Evolutionary conservation across 2,329 filamentous ascomycete species (phyloP).

Genomic region (Fusarium tjaetaba): DNA sequence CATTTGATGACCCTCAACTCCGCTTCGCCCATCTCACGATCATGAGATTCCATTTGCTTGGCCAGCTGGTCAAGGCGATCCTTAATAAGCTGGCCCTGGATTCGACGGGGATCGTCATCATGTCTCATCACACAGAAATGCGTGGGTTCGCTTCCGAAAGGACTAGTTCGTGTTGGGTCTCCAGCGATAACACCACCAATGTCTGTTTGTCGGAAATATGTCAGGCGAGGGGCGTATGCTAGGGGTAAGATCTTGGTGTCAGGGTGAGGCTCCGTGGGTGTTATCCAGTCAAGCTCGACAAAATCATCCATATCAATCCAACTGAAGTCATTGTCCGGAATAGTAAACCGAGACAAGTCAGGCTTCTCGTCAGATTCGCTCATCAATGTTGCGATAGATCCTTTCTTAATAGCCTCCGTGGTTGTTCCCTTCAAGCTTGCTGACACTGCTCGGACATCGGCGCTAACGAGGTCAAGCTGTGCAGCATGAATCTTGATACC

Average conservation of each 20-base stretch:
- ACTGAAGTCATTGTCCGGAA: conserved; percentile 92
- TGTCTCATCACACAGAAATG: conserved; percentile 96
- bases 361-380: conserved; percentile 67
- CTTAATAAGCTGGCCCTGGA: conserved; percentile 87
- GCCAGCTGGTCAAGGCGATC: conserved; percentile 82
- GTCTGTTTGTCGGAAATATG: conserved; percentile 97
- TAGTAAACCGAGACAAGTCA: conserved; percentile 89
- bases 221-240: conserved; percentile 92
- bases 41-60: conserved; percentile 80
- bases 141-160: conserved; percentile 92
- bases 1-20: conserved; percentile 72
- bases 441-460: conserved; percentile 92
- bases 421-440: conserved; percentile 87
- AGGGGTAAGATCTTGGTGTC: conserved; percentile 94
- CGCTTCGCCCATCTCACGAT: conserved; percentile 76
- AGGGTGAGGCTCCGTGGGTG: conserved; percentile 88
- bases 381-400: conserved; percentile 61
- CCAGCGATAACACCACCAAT: conserved; percentile 82
- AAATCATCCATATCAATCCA: conserved; percentile 99
- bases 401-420: conserved; percentile 76
- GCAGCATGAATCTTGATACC: conserved; percentile 96
- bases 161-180: conserved; percentile 84
- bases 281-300: conserved; percentile 95
- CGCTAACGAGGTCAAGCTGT: conserved; percentile 89
- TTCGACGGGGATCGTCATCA: conserved; percentile 85